phyloP scores from a whole-genome alignment of 2,329 filamentous ascomycete species.

The Aureobasidium pullulans region DNA sequence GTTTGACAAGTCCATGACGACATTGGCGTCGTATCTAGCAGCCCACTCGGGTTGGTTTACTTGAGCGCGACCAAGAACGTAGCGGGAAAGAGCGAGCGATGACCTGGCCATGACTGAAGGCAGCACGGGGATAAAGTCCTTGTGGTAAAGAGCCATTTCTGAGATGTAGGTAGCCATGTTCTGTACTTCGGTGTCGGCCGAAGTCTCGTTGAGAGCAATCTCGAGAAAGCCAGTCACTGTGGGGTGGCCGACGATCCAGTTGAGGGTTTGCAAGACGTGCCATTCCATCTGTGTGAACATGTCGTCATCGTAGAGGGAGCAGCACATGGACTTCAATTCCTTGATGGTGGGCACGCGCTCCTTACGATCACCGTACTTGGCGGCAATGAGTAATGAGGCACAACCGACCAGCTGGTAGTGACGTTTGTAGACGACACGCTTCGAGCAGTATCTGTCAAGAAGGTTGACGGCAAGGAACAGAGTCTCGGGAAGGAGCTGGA shows the following conservation, averaged over 20 bases:
- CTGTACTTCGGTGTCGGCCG: constrained; percentile 78
- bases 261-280: constrained; percentile 95
- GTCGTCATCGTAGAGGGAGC: constrained; percentile 92
- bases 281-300: constrained; percentile 99
- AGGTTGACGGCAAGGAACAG: constrained; percentile 95
- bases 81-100: constrained; percentile 76
- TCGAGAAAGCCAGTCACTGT: constrained; percentile 93
- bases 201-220: constrained; percentile 68
- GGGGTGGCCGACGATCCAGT: constrained; percentile 93
- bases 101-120: constrained; percentile 87
- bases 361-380: constrained; percentile 98
- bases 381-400: constrained; percentile 88
- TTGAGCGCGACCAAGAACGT: constrained; percentile 75
- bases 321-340: constrained; percentile 98
- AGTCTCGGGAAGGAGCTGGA: constrained; percentile 87
- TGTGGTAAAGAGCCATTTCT: constrained; percentile 92
- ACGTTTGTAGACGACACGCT: constrained; percentile 95
- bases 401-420: constrained; percentile 98
- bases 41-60: constrained; percentile 66
- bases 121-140: constrained; percentile 89
- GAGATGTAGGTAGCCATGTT: constrained; percentile 91
- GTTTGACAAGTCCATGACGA: constrained; percentile 57
- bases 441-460: constrained; percentile 94
- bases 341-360: constrained; percentile 95
- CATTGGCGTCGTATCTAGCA: constrained; percentile 60